phyloP scores from a whole-genome alignment of 2,329 filamentous ascomycete species.

The Ophiostoma piceae region DNA sequence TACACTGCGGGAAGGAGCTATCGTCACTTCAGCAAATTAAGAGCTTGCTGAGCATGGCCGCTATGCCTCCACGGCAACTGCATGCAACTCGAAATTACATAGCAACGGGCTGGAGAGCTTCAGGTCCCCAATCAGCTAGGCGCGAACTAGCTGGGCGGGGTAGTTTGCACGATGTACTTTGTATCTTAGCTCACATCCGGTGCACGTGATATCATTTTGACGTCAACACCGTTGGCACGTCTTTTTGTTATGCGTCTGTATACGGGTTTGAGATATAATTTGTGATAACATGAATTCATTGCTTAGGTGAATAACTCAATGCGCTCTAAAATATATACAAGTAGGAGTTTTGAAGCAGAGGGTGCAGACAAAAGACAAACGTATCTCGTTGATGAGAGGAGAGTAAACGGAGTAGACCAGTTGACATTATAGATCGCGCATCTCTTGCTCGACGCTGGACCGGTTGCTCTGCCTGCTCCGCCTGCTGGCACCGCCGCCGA shows the following conservation, averaged over 20 bases:
- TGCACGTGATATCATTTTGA: constrained; percentile 1
- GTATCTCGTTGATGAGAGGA: background rate
- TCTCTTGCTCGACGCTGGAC: constrained; percentile 25
- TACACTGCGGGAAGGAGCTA: no score
- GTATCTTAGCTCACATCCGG: background rate
- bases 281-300: background rate
- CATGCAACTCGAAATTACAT: background rate
- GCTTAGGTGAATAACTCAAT: background rate
- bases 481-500: constrained; percentile 15
- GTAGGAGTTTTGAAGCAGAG: background rate
- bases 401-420: background rate
- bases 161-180: background rate
- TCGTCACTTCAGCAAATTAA: background rate
- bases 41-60: background rate
- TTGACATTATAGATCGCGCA: constrained; percentile 24
- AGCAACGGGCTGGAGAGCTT: background rate
- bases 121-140: background rate
- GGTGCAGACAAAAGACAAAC: background rate
- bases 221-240: background rate
- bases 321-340: background rate
- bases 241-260: no score
- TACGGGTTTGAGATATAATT: no score
- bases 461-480: constrained; percentile 20
- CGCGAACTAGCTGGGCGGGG: background rate
- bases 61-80: constrained; percentile 3